phyloP scores from a whole-genome alignment of 2,329 filamentous ascomycete species.

The Xylaria sp. region DNA sequence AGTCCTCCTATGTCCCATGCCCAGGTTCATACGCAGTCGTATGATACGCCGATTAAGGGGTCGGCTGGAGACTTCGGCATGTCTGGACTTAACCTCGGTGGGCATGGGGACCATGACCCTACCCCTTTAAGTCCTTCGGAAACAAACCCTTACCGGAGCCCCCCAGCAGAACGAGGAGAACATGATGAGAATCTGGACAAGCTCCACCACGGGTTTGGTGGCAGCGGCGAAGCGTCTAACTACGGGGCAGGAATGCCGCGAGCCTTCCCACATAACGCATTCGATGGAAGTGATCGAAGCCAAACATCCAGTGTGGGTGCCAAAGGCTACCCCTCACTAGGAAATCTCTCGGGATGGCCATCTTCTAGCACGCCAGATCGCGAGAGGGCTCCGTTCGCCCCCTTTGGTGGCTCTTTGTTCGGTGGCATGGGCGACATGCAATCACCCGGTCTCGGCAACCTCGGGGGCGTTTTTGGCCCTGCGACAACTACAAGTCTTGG shows the following conservation, averaged over 20 bases:
- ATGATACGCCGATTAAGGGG: conserved; percentile 66
- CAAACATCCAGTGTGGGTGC: conserved; percentile 90
- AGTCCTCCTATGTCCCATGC: conserved; percentile 55
- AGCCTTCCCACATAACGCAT: conserved; percentile 59
- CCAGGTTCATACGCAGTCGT: conserved; percentile 52
- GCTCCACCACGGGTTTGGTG: conserved; percentile 61
- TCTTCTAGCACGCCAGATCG: conserved; percentile 75
- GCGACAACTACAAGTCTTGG: conserved; percentile 62
- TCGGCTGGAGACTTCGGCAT: conserved; percentile 70
- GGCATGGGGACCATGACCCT: conserved; percentile 66
- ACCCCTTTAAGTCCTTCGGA: conserved; percentile 90
- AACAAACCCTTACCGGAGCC: conserved; percentile 96
- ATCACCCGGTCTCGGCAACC: conserved; percentile 74
- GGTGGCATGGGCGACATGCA: conserved; percentile 81
- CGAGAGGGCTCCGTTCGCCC: conserved; percentile 64
- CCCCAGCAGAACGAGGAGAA: conserved; percentile 75
- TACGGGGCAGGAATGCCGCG: conserved; percentile 55
- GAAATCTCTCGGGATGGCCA: conserved; percentile 71
- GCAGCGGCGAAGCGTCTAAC: conserved; percentile 61
- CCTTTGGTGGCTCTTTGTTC: conserved; percentile 84
- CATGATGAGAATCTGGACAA: conserved; percentile 66
- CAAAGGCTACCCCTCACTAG: conserved; percentile 74
- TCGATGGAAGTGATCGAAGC: conserved; percentile 85
- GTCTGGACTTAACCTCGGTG: conserved; percentile 66
- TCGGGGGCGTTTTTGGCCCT: conserved; percentile 77